phyloP scores from a whole-genome alignment of 1,284 basidiomycete genomes.

The Ustilago bromivora region DNA sequence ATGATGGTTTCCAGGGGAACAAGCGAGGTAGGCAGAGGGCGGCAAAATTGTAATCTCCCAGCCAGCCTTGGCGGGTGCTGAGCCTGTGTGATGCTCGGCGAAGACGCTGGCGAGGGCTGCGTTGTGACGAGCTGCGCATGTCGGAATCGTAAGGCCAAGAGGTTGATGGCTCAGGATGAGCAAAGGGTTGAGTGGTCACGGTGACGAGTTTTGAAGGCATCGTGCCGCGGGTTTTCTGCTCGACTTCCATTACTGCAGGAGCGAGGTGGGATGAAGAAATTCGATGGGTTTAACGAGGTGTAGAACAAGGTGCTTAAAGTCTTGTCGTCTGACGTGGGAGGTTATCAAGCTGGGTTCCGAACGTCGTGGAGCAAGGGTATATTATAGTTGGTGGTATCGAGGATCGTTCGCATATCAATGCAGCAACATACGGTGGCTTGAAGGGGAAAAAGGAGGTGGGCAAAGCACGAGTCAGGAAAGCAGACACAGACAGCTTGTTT shows the following conservation, averaged over 20 bases:
- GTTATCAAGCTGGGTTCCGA: not conserved
- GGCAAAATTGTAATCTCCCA: slow-evolving; percentile 58
- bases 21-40: slow-evolving; percentile 55
- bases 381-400: not conserved
- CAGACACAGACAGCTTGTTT: not conserved
- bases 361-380: not conserved
- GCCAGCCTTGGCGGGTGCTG: slow-evolving; percentile 50
- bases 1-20: slow-evolving; percentile 50
- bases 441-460: not conserved
- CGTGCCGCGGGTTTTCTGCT: slow-evolving; percentile 16
- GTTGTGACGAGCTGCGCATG: slow-evolving; percentile 12
- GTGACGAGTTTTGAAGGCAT: slow-evolving; percentile 43
- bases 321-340: not conserved
- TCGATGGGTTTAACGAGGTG: not conserved
- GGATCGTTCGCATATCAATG: not conserved
- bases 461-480: not conserved
- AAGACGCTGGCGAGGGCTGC: slow-evolving; percentile 16
- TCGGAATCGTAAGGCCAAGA: not conserved
- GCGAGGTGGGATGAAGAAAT: not conserved
- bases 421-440: not conserved
- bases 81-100: slow-evolving; percentile 13
- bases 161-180: slow-evolving; percentile 21
- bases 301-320: not conserved
- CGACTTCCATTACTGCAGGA: slow-evolving; percentile 12
- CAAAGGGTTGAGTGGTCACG: slow-evolving; percentile 46